Evolutionary conservation across 441 rosid species (phyloP).

Genomic region (Oxalis stricta): DNA sequence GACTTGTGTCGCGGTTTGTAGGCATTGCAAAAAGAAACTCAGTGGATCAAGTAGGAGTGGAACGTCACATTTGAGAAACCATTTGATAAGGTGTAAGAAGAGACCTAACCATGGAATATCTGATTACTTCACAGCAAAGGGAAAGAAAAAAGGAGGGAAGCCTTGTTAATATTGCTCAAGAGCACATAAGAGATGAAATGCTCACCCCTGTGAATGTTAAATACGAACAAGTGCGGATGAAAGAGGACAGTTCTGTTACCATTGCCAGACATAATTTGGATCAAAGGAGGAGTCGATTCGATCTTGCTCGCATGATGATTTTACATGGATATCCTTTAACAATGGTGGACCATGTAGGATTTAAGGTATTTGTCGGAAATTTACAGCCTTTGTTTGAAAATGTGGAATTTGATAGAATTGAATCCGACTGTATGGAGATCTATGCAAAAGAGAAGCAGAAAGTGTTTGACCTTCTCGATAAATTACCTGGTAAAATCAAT

Average conservation of each 20-base stretch:
- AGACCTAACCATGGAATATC: slow-evolving; percentile 22
- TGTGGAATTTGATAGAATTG: slow-evolving; percentile 30
- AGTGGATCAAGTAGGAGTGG: slow-evolving; percentile 72
- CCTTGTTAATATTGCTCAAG: slow-evolving; percentile 21
- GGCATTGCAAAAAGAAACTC: slow-evolving; percentile 57
- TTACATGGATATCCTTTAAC: slow-evolving; percentile 50
- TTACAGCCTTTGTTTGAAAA: slow-evolving; percentile 53
- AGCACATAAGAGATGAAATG: slow-evolving; percentile 32
- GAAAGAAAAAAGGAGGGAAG: slow-evolving; percentile 44
- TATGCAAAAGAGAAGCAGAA: slow-evolving; percentile 47
- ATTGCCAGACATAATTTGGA: slow-evolving; percentile 22
- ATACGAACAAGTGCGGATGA: slow-evolving; percentile 30
- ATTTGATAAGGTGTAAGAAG: slow-evolving; percentile 53
- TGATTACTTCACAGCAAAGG: slow-evolving; percentile 19
- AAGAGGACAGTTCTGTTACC: slow-evolving; percentile 21
- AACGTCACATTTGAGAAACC: slow-evolving; percentile 67
- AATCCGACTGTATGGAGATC: slow-evolving; percentile 60
- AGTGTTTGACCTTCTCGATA: slow-evolving; percentile 46
- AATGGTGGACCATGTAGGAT: slow-evolving; percentile 66
- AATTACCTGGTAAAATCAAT: slow-evolving; percentile 53
- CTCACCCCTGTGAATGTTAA: slow-evolving; percentile 30
- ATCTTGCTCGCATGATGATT: slow-evolving; percentile 62
- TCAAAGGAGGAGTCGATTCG: slow-evolving; percentile 52
- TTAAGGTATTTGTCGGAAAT: slow-evolving; percentile 46
- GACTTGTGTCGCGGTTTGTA: slow-evolving; percentile 44